Conservation (phyloP, 1,139 yeast genomes). For the Saccharomyces hybrid region DNA sequence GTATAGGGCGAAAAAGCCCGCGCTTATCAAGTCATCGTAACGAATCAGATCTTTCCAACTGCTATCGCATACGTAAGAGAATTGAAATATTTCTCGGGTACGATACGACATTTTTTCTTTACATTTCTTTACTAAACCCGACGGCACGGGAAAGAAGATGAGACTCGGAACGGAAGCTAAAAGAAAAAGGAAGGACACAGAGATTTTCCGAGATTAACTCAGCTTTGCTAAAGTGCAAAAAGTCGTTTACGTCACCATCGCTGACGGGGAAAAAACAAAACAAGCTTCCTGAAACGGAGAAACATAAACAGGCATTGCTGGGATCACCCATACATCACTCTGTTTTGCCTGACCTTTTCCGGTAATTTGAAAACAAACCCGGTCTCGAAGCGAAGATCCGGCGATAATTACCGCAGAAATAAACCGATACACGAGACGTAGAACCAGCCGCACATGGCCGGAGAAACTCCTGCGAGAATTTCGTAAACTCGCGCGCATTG, state of each 20-base stretch:
- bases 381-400: not conserved
- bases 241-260: not conserved
- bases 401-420: not conserved
- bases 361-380: not conserved
- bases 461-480: not conserved
- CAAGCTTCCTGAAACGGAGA: not conserved
- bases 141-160: not conserved
- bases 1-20: not conserved
- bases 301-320: not conserved
- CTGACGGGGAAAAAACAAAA: not conserved
- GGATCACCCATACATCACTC: not conserved
- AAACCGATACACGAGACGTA: not conserved
- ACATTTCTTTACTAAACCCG: not conserved
- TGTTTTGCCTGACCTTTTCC: not conserved
- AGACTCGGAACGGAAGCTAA: not conserved
- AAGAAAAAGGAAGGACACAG: not conserved
- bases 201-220: not conserved
- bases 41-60: not conserved
- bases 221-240: not conserved
- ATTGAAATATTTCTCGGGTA: not conserved
- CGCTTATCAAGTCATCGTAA: constrained; percentile 1
- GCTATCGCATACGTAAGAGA: not conserved
- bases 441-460: not conserved
- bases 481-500: not conserved
- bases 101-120: not conserved